A percentile compares a stretch with the other conserved stretches of the same genome.
Evolutionary conservation across 257 asterid genomes (phyloP).

Genomic region (Jacaranda copaia): DNA sequence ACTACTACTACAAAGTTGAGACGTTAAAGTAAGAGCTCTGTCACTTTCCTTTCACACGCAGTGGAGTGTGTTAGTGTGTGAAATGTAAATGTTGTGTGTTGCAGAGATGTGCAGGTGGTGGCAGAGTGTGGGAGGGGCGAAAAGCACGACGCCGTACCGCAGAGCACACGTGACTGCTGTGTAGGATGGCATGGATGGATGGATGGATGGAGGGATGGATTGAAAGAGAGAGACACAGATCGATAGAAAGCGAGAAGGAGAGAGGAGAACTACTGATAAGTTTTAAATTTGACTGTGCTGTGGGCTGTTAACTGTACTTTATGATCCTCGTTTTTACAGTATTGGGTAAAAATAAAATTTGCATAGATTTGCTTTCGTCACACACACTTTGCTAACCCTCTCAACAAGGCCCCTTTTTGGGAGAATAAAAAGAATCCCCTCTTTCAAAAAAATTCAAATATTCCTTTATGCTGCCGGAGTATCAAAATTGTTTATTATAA

Average conservation of each 20-base stretch:
- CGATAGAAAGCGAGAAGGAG: neutral
- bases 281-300: constrained; percentile 15
- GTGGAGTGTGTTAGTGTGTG: constrained; percentile 35
- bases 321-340: constrained; percentile 47
- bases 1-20: constrained; percentile 3
- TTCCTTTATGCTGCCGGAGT: too few species aligned
- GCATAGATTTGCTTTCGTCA: constrained; percentile 30
- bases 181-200: neutral
- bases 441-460: neutral
- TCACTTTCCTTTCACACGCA: constrained; percentile 40
- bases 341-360: constrained; percentile 29
- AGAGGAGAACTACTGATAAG: neutral
- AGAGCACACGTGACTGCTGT: constrained; percentile 66
- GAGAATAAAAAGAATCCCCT: constrained; percentile 28
- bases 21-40: constrained; percentile 54
- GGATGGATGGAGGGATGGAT: neutral
- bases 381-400: neutral
- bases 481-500: neutral
- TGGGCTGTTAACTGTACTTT: constrained; percentile 25
- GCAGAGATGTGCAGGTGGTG: constrained; percentile 41
- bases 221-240: neutral
- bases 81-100: constrained; percentile 18
- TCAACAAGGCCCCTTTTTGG: neutral
- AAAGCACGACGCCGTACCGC: constrained; percentile 51
- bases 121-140: constrained; percentile 40